Evolutionary conservation across 2,329 filamentous ascomycete species (phyloP).

Genomic region (Trichoderma semiorbis): DNA sequence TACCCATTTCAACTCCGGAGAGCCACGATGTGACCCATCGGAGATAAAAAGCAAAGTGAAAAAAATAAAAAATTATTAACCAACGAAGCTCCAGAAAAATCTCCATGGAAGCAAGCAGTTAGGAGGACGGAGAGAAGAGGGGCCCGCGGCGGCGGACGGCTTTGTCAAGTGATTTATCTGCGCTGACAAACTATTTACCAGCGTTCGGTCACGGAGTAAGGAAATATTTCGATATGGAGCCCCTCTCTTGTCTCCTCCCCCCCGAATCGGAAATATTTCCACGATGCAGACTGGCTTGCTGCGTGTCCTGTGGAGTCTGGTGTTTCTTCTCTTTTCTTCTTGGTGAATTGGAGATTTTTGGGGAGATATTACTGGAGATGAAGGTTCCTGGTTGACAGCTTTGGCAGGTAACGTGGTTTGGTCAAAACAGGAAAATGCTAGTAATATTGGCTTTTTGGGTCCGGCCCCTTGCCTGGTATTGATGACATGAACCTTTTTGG

Average conservation of each 20-base stretch:
- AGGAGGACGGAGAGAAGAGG: neutral
- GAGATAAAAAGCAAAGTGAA: neutral
- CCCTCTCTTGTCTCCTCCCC: neutral
- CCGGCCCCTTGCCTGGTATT: neutral
- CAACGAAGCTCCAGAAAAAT: neutral
- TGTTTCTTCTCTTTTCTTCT: neutral
- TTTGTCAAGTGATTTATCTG: neutral
- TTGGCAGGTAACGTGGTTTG: neutral
- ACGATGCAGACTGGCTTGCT: neutral
- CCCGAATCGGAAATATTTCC: constrained; percentile 7
- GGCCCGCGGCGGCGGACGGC: neutral
- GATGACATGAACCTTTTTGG: neutral
- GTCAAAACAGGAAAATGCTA: neutral
- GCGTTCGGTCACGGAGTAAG: neutral
- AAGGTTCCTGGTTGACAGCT: neutral
- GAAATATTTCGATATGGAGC: neutral
- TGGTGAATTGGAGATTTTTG: neutral
- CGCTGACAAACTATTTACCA: neutral
- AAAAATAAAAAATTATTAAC: neutral
- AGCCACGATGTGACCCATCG: constrained; percentile 2
- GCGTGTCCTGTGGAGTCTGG: neutral
- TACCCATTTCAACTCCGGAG: neutral
- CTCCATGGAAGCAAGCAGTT: neutral
- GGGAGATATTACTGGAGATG: neutral
- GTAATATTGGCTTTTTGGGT: neutral